These are phyloP conservation scores for Phytopythium vexans DNA, from an alignment of 352 stramenopile genomes.

Conservation along the genomic window DNA sequence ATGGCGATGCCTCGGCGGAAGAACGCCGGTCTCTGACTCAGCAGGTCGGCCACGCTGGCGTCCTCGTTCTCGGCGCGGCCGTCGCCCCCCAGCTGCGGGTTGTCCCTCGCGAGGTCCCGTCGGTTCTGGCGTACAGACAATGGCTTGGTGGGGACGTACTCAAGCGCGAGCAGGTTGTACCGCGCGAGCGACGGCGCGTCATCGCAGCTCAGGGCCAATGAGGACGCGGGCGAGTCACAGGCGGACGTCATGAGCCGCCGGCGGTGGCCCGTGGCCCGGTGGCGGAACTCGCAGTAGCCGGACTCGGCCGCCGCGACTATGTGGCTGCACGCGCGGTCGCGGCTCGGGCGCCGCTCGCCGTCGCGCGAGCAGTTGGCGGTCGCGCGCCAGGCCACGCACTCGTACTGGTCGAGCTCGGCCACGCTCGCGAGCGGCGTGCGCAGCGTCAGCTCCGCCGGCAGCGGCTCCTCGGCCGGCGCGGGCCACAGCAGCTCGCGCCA, in stretches of 20 bases:
- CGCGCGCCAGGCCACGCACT: constrained; percentile 49
- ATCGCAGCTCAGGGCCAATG: constrained; percentile 36
- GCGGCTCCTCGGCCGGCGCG: background rate
- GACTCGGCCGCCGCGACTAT: constrained; percentile 29
- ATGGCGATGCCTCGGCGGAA: constrained; percentile 25
- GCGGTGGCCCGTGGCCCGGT: constrained; percentile 26
- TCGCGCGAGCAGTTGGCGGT: constrained; percentile 40
- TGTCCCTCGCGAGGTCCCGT: constrained; percentile 20
- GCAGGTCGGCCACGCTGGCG: background rate
- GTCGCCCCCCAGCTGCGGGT: constrained; percentile 9
- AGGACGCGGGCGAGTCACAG: constrained; percentile 44
- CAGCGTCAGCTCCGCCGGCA: constrained; percentile 2
- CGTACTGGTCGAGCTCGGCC: constrained; percentile 27
- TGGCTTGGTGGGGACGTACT: constrained; percentile 39
- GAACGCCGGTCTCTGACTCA: background rate
- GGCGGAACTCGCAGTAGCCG: constrained; percentile 52
- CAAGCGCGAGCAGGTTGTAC: constrained; percentile 38
- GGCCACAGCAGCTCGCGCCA: background rate
- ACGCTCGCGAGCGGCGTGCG: constrained; percentile 18
- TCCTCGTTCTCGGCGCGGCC: background rate
- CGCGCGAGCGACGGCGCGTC: constrained; percentile 42
- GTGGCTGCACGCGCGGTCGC: constrained; percentile 27
- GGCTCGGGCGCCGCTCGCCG: constrained; percentile 17
- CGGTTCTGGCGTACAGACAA: constrained; percentile 21
- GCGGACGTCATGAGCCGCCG: constrained; percentile 36